phyloP scores from a whole-genome alignment of 495 filamentous ascomycete genomes.

The Penicillium goetzii region DNA sequence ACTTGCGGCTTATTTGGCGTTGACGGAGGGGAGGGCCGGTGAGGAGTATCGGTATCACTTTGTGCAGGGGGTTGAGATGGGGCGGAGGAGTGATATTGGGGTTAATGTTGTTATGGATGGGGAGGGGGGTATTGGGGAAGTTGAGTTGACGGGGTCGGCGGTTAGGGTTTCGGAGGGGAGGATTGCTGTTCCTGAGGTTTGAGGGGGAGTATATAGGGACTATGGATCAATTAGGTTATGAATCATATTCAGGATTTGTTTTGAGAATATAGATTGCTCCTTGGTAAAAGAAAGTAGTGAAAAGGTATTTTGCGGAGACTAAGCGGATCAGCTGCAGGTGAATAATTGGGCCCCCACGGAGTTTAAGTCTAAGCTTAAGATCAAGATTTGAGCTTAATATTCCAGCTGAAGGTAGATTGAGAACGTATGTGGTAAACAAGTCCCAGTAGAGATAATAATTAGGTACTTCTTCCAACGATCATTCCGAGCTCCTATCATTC shows the following conservation, averaged over 20 bases:
- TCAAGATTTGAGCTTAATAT: too few species aligned
- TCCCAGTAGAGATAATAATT: too few species aligned
- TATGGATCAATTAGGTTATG: too few species aligned
- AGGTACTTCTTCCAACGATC: too few species aligned
- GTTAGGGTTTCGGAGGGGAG: constrained; percentile 62
- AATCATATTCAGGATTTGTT: too few species aligned
- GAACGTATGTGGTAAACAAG: too few species aligned
- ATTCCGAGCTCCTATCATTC: background rate
- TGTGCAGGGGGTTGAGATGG: constrained; percentile 82
- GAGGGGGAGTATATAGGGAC: background rate
- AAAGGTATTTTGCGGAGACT: background rate
- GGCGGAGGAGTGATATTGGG: constrained; percentile 63
- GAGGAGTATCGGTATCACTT: constrained; percentile 50
- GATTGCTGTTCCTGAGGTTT: constrained; percentile 34
- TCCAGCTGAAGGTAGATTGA: too few species aligned
- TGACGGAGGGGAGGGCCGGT: constrained; percentile 41
- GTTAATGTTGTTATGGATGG: constrained; percentile 44
- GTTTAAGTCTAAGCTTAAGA: background rate
- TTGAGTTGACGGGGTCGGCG: constrained; percentile 59
- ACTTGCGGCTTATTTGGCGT: constrained; percentile 59
- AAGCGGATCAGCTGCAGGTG: too few species aligned
- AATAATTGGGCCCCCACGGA: too few species aligned
- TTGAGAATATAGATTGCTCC: too few species aligned
- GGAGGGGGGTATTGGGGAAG: constrained; percentile 45
- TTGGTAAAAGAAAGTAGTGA: background rate